These are phyloP conservation scores for Solanum hybrid DNA, from an alignment of 305 asterid genomes.

Conservation along the genomic window DNA sequence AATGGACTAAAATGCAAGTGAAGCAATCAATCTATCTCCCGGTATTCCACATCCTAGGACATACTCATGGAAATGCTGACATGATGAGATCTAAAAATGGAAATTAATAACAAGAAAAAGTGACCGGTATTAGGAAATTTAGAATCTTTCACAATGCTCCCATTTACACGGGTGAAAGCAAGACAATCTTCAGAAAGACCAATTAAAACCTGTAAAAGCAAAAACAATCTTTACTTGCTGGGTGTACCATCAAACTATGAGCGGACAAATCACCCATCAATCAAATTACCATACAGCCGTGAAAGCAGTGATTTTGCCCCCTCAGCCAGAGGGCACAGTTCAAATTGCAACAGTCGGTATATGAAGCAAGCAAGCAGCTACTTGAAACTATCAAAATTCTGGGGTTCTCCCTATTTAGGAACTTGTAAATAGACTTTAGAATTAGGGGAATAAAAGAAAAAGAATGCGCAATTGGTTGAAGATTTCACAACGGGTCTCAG, in stretches of 20 bases:
- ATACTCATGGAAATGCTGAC: not conserved
- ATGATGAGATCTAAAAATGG: not conserved
- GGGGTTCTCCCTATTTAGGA: not conserved
- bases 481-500: not conserved
- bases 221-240: not conserved
- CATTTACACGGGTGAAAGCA: not conserved
- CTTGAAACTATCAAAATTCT: not conserved
- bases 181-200: not conserved
- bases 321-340: not conserved
- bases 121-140: not conserved
- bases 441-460: not conserved
- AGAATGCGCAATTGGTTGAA: not conserved
- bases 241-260: not conserved
- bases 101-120: not conserved
- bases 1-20: not conserved
- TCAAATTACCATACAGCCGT: not conserved
- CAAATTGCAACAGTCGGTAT: not conserved
- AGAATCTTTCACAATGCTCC: not conserved
- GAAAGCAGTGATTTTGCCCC: not conserved
- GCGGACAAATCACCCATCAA: not conserved
- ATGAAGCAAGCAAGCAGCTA: not conserved
- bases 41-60: not conserved
- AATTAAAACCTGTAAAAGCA: not conserved
- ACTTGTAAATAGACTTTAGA: not conserved
- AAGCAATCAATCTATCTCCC: not conserved